Conservation (phyloP, 805 yeast genomes). For the Starmerella powellii region DNA sequence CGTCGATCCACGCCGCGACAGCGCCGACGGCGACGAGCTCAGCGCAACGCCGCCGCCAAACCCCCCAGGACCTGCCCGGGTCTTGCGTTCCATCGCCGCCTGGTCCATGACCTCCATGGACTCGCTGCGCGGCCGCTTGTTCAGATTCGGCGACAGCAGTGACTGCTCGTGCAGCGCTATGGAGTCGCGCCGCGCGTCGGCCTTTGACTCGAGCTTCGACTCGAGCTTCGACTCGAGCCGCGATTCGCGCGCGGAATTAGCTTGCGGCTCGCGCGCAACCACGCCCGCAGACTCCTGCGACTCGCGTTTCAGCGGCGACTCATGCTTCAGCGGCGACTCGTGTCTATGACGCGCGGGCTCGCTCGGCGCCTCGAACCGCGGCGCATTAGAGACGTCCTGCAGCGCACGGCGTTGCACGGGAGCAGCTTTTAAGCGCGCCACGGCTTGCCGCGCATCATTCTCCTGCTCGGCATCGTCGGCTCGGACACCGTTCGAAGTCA, state of each 20-base stretch:
- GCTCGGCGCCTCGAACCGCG: neutral
- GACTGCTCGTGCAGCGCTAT: neutral
- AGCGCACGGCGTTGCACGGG: slow-evolving; percentile 1
- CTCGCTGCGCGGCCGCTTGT: slow-evolving; percentile 9
- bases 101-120: slow-evolving; percentile 7
- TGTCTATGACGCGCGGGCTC: neutral
- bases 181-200: neutral
- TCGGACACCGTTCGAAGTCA: too few species aligned
- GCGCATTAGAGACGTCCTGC: slow-evolving; percentile 7
- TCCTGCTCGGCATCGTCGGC: neutral
- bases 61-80: slow-evolving; percentile 1
- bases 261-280: neutral
- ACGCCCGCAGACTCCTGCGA: too few species aligned
- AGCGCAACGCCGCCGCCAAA: neutral
- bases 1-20: neutral
- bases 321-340: too few species aligned
- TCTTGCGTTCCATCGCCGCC: slow-evolving; percentile 3
- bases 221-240: neutral
- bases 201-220: neutral
- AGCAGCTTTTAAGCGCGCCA: neutral
- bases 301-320: too few species aligned
- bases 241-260: neutral
- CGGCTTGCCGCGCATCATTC: neutral
- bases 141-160: slow-evolving; percentile 5
- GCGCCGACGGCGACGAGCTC: neutral